A percentile compares a stretch with the other conserved stretches of the same genome.
Conservation (phyloP, 164 flowering plant genomes). For the Vitis riparia region DNA sequence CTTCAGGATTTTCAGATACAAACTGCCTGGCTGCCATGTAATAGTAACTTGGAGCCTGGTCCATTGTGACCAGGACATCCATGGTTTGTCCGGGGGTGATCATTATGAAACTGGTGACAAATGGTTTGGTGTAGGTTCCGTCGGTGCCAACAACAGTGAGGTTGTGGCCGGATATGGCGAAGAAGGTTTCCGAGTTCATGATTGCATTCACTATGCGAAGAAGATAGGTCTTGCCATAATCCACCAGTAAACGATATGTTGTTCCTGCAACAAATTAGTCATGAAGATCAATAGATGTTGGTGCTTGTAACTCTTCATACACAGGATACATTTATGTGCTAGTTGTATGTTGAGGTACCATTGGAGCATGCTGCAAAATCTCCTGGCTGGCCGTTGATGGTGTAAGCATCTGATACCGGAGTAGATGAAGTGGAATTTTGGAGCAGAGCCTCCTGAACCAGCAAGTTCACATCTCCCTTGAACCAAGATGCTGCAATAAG, state of each 20-base stretch:
- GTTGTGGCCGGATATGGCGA: constrained; percentile 22
- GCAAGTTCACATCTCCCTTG: constrained; percentile 23
- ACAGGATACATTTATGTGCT: neutral
- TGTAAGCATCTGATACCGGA: constrained; percentile 23
- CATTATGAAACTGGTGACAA: constrained; percentile 6
- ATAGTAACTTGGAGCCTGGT: constrained; percentile 13
- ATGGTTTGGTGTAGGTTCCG: constrained; percentile 15
- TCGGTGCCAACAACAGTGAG: constrained; percentile 23
- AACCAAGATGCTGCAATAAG: constrained; percentile 20
- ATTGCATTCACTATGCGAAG: constrained; percentile 21
- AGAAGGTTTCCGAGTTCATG: constrained; percentile 17
- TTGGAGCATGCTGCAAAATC: constrained; percentile 29
- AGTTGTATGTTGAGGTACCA: constrained; percentile 2
- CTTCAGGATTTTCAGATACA: neutral
- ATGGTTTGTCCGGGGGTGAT: constrained; percentile 32
- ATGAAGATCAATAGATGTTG: too few relatives aligned
- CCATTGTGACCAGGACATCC: constrained; percentile 18
- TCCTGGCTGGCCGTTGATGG: constrained; percentile 40
- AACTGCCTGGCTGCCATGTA: constrained; percentile 15
- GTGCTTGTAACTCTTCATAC: neutral
- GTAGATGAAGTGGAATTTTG: constrained; percentile 18
- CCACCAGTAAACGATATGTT: neutral
- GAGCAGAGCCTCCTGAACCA: constrained; percentile 13
- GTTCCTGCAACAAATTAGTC: neutral
- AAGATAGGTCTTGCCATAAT: constrained; percentile 23